phyloP scores from a whole-genome alignment of 176 grass and related monocot genomes.

The Stipa capillata region DNA sequence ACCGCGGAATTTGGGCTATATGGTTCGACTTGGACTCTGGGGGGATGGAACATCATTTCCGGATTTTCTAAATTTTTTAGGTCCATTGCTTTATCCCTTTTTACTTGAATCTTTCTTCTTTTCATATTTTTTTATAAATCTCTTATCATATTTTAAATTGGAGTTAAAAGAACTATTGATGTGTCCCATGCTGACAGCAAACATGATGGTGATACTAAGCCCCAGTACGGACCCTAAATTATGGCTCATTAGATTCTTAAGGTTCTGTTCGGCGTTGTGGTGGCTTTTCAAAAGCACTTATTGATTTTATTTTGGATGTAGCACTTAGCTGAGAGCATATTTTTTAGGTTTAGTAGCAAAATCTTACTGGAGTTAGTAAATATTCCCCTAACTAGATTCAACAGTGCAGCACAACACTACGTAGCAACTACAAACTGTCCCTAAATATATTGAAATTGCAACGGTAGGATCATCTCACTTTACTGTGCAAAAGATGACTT shows the following conservation, averaged over 20 bases:
- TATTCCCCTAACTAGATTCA: neutral
- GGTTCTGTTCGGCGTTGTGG: too few species aligned
- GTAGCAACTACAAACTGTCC: neutral
- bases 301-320: too few species aligned
- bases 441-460: conserved; percentile 2
- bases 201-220: neutral
- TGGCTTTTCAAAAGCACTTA: too few species aligned
- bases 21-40: conserved; percentile 99
- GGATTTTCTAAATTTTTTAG: conserved; percentile 71
- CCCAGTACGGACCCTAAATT: neutral
- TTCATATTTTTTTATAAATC: neutral
- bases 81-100: conserved; percentile 32
- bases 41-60: conserved; percentile 78
- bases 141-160: neutral
- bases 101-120: conserved; percentile 11
- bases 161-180: neutral
- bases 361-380: too few species aligned
- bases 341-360: neutral
- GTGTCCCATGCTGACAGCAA: neutral
- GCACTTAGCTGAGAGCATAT: neutral
- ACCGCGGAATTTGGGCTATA: conserved; percentile 95
- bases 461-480: neutral
- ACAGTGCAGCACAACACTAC: neutral
- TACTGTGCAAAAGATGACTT: neutral
- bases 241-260: too few species aligned